Evolutionary conservation across 352 stramenopile species (phyloP).

Genomic region (Phytophthora hibernalis): DNA sequence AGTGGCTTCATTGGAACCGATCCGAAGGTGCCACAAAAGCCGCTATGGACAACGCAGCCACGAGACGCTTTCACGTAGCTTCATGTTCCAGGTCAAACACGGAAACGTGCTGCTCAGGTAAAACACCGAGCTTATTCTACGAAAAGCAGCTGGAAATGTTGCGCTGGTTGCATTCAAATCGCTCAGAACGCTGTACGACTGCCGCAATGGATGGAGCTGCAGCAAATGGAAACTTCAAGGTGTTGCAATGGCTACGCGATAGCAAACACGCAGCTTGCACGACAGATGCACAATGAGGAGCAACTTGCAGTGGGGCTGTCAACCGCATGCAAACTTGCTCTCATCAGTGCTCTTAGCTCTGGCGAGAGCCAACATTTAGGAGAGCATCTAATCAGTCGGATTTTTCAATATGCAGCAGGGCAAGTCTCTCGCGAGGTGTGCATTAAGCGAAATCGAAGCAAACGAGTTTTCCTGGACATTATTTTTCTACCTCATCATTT

Average conservation of each 20-base stretch:
- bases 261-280: background rate
- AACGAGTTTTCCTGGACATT: background rate
- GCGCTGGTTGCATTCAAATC: conserved; percentile 6
- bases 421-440: conserved; percentile 22
- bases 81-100: background rate
- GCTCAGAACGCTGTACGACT: conserved; percentile 10
- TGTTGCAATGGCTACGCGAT: conserved; percentile 2
- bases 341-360: conserved; percentile 10
- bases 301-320: conserved; percentile 10
- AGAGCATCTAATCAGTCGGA: conserved; percentile 1
- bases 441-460: conserved; percentile 9
- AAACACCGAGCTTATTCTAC: background rate
- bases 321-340: conserved; percentile 7
- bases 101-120: background rate
- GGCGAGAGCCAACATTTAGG: background rate
- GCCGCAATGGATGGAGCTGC: conserved; percentile 15
- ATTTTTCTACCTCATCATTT: too few species aligned
- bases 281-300: conserved; percentile 13
- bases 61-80: background rate
- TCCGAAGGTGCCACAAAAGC: conserved; percentile 5
- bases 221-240: conserved; percentile 4
- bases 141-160: background rate
- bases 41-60: conserved; percentile 9
- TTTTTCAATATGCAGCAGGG: conserved; percentile 27
- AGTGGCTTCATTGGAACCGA: conserved; percentile 19